phyloP scores from a whole-genome alignment of 257 asterid species.

The Nicotiana tomentosiformis region DNA sequence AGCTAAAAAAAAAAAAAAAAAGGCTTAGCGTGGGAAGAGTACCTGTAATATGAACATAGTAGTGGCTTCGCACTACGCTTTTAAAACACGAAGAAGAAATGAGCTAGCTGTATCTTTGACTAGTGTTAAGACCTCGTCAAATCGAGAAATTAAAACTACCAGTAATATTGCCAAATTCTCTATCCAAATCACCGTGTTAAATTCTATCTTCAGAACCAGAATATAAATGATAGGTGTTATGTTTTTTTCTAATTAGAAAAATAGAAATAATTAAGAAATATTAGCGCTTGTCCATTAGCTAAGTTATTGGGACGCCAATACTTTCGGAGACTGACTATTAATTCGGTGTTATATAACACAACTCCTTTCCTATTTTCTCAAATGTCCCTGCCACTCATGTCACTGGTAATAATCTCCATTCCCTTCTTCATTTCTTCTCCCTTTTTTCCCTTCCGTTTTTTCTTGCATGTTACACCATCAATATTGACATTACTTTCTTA shows the following conservation, averaged over 20 bases:
- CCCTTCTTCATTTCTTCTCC: background rate
- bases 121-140: background rate
- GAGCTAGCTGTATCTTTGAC: background rate
- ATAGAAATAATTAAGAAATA: background rate
- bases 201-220: background rate
- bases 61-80: background rate
- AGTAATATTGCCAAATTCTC: background rate
- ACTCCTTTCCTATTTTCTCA: background rate
- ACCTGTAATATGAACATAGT: background rate
- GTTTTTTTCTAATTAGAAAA: background rate
- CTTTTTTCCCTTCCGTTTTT: background rate
- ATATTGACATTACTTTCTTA: background rate
- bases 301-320: conserved; percentile 9
- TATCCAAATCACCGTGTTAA: background rate
- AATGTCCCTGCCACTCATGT: background rate
- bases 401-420: background rate
- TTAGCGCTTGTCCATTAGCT: conserved; percentile 11
- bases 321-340: conserved; percentile 1
- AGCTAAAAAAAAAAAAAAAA: too few relatives aligned
- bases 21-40: background rate
- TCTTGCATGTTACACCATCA: background rate
- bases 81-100: background rate
- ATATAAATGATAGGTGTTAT: background rate
- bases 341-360: background rate
- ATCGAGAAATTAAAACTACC: background rate